phyloP scores from a whole-genome alignment of 2,329 filamentous ascomycete species.

The Thermoascus crustaceus region DNA sequence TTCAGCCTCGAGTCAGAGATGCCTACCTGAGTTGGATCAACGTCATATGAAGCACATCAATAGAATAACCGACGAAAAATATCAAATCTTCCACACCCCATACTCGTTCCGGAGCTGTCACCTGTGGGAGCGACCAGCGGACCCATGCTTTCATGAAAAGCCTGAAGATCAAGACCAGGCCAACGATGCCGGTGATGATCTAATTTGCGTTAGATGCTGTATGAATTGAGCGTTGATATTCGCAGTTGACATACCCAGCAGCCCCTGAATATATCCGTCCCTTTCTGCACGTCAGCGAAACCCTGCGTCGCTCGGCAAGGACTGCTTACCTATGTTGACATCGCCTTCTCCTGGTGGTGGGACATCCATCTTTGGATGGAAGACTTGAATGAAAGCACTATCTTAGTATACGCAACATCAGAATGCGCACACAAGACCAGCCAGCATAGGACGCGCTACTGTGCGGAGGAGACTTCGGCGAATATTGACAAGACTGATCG shows the following conservation, averaged over 20 bases:
- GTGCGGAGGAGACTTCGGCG: no score
- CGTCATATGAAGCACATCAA: constrained; percentile 25
- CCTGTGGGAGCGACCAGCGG: constrained; percentile 22
- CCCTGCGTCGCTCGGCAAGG: not conserved
- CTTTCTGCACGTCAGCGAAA: constrained; percentile 3
- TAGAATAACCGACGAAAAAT: constrained; percentile 20
- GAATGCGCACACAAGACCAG: no score
- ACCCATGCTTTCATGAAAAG: constrained; percentile 22
- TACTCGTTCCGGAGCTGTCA: constrained; percentile 22
- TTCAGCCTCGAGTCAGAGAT: not conserved
- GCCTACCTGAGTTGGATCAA: constrained; percentile 25
- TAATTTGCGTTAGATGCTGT: not conserved
- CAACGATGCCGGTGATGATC: constrained; percentile 12
- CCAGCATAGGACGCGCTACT: no score
- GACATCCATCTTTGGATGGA: constrained; percentile 10
- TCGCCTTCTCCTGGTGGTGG: constrained; percentile 12
- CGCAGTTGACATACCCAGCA: constrained; percentile 5
- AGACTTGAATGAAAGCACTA: not conserved
- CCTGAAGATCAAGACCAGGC: constrained; percentile 12
- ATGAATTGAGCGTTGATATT: not conserved
- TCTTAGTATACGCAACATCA: no score
- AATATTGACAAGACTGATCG: no score
- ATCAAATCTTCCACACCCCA: constrained; percentile 29
- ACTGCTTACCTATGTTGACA: constrained; percentile 11
- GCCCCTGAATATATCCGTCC: constrained; percentile 7